A percentile compares a stretch with the other conserved stretches of the same genome.
phyloP scores from a whole-genome alignment of 2,329 filamentous ascomycete genomes.

The Aureobasidium namibiae region DNA sequence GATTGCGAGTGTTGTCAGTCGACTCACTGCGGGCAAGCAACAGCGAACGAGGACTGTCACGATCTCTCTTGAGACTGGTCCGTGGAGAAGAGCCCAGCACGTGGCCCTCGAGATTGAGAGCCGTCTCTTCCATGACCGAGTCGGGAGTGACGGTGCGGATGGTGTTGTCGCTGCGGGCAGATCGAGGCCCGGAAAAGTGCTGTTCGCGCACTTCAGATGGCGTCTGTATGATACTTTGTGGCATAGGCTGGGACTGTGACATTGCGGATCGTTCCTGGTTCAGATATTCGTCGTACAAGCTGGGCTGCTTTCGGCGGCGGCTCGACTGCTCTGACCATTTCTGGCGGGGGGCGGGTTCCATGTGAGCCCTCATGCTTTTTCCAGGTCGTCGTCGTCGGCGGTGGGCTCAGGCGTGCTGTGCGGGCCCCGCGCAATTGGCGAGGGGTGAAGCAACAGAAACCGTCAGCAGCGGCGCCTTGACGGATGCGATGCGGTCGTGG shows the following conservation, averaged over 20 bases:
- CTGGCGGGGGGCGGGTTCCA: constrained; percentile 14
- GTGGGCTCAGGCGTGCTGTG: not conserved
- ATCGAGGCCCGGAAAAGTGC: not conserved
- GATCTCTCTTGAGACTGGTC: constrained; percentile 9
- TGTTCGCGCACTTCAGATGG: not conserved
- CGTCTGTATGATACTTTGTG: not conserved
- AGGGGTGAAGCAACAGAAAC: not conserved
- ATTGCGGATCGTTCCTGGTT: constrained; percentile 18
- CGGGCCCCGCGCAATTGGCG: not conserved
- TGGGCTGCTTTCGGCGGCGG: constrained; percentile 21
- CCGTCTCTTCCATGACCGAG: constrained; percentile 11
- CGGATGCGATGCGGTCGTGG: not conserved
- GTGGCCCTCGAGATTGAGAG: constrained; percentile 5
- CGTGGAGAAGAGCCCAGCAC: constrained; percentile 9
- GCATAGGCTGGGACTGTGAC: constrained; percentile 8
- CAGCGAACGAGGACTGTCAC: constrained; percentile 6
- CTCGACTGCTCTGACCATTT: constrained; percentile 16
- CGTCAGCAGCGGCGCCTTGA: not conserved
- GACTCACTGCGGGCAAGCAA: constrained; percentile 9
- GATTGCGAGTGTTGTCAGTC: not conserved
- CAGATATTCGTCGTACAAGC: constrained; percentile 26
- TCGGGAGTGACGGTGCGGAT: constrained; percentile 63
- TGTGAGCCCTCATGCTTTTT: constrained; percentile 2
- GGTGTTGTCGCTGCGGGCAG: constrained; percentile 26
- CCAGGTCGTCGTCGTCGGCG: too few relatives aligned